Percentiles rank a stretch among this genome's conserved stretches.
Conservation (phyloP, 2,329 filamentous ascomycete genomes). For the Grosmannia penicillata region DNA sequence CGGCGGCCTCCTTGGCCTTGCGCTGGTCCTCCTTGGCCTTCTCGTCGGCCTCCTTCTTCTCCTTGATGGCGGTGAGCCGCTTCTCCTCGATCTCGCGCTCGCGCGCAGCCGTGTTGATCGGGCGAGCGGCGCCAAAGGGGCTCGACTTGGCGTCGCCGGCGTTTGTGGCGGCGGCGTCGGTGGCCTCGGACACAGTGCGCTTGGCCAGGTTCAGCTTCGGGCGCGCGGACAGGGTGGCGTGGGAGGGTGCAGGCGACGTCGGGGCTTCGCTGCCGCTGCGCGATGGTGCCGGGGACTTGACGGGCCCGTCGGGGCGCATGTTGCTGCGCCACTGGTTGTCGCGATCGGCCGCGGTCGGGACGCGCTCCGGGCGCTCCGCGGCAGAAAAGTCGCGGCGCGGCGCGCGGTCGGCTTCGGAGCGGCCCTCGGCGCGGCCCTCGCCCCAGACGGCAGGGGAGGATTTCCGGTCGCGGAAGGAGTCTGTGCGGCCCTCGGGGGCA, state of each 20-base stretch:
- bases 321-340: constrained; percentile 85
- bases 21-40: constrained; percentile 66
- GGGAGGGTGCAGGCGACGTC: constrained; percentile 47
- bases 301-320: constrained; percentile 67
- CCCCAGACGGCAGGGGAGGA: constrained; percentile 66
- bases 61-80: constrained; percentile 53
- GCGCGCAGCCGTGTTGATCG: constrained; percentile 81
- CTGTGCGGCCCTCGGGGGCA: constrained; percentile 41
- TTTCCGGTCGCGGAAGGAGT: constrained; percentile 46
- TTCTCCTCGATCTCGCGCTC: constrained; percentile 89
- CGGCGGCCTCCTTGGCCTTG: constrained; percentile 49
- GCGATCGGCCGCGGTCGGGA: constrained; percentile 75
- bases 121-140: constrained; percentile 84
- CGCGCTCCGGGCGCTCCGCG: constrained; percentile 54
- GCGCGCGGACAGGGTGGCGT: constrained; percentile 39
- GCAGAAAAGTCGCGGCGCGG: constrained; percentile 66
- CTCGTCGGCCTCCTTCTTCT: constrained; percentile 79
- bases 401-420: constrained; percentile 60
- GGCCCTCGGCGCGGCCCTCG: constrained; percentile 35
- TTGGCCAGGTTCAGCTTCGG: constrained; percentile 82
- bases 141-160: constrained; percentile 64
- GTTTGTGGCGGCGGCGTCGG: constrained; percentile 33
- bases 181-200: constrained; percentile 70
- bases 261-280: constrained; percentile 64
- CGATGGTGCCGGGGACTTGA: constrained; percentile 48